These are phyloP conservation scores for Gynostemma pentaphyllum DNA, from an alignment of 306 rosid species.

Conservation along the genomic window DNA sequence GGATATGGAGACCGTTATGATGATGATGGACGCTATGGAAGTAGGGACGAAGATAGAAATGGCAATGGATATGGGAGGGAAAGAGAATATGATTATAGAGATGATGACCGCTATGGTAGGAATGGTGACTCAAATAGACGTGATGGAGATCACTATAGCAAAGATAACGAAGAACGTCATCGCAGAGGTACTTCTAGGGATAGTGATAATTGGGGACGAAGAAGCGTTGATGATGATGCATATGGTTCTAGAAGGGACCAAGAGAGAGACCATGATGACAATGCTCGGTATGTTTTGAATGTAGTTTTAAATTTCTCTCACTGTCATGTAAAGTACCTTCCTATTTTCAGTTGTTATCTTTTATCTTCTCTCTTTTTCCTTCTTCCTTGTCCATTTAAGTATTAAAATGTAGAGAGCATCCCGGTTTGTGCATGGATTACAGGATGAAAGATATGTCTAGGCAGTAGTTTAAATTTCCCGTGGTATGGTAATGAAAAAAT, in stretches of 20 bases:
- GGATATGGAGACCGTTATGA: constrained; percentile 53
- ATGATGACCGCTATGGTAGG: constrained; percentile 52
- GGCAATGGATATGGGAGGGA: constrained; percentile 53
- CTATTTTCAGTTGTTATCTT: not conserved
- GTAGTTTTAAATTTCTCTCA: constrained; percentile 11
- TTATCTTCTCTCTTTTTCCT: not conserved
- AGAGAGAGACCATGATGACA: constrained; percentile 62
- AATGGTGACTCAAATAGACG: constrained; percentile 40
- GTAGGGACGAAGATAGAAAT: constrained; percentile 64
- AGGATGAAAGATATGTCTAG: not conserved
- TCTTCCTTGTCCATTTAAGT: not conserved
- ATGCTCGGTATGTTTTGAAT: constrained; percentile 80
- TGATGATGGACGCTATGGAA: constrained; percentile 56
- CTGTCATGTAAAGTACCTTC: not conserved
- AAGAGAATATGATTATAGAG: constrained; percentile 66
- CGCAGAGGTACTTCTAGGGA: constrained; percentile 51
- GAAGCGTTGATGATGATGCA: constrained; percentile 54
- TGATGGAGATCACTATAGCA: constrained; percentile 79
- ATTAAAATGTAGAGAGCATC: not conserved
- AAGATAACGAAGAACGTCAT: constrained; percentile 70
- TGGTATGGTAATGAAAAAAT: not conserved
- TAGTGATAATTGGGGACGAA: constrained; percentile 73
- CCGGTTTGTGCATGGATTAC: not conserved
- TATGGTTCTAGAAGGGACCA: constrained; percentile 74
- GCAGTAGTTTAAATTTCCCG: not conserved